These are phyloP conservation scores for Amphicarpaea edgeworthii DNA, from an alignment of 306 rosid genomes.

Conservation along the genomic window DNA sequence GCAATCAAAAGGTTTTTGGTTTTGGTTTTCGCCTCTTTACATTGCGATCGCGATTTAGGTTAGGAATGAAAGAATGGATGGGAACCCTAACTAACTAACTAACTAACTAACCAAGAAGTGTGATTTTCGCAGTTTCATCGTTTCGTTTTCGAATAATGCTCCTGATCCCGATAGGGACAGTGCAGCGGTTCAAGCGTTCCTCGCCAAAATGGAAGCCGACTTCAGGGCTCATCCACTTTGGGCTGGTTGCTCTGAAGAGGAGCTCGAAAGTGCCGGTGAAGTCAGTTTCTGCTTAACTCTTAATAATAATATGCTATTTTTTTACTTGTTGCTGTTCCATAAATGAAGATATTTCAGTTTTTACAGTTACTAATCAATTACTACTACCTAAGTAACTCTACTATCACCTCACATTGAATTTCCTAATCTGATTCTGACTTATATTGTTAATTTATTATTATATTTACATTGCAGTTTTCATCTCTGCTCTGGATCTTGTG, in stretches of 20 bases:
- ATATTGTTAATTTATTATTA: neutral
- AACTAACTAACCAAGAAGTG: too few species aligned
- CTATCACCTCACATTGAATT: slow-evolving; percentile 20
- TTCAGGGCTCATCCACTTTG: slow-evolving; percentile 96
- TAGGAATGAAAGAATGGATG: neutral
- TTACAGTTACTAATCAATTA: neutral
- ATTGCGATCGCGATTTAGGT: slow-evolving; percentile 7
- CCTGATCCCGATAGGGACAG: slow-evolving; percentile 93
- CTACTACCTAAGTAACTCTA: slow-evolving; percentile 5
- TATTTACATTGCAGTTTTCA: slow-evolving; percentile 5
- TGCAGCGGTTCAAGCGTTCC: slow-evolving; percentile 79
- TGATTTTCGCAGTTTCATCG: slow-evolving; percentile 77
- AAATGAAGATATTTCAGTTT: neutral
- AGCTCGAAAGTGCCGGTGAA: slow-evolving; percentile 96
- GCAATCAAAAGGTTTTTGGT: slow-evolving; percentile 89
- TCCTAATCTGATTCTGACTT: neutral
- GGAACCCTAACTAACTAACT: slow-evolving; percentile 43
- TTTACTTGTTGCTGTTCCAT: neutral
- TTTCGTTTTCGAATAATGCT: slow-evolving; percentile 83
- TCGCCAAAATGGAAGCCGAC: slow-evolving; percentile 87
- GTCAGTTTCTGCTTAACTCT: slow-evolving; percentile 59
- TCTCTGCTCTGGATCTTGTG: slow-evolving; percentile 30
- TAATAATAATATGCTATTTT: neutral
- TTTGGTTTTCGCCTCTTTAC: too few species aligned
- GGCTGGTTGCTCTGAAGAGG: slow-evolving; percentile 96